Percentiles rank a stretch among this genome's conserved stretches.
Conservation (phyloP, 2,329 filamentous ascomycete genomes). For the Sarocladium strictum region DNA sequence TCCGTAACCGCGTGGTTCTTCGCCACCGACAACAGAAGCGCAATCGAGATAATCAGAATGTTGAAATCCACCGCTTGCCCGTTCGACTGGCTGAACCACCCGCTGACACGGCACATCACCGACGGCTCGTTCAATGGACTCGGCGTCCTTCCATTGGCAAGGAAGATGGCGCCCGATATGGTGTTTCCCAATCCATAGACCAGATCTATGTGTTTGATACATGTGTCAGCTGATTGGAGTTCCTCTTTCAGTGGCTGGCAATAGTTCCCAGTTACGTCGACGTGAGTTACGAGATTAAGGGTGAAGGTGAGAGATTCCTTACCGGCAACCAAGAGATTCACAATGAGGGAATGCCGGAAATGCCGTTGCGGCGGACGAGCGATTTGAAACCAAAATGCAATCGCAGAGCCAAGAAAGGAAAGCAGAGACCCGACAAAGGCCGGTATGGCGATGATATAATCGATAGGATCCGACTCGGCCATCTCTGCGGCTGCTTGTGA, state of each 20-base stretch:
- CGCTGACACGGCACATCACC: conserved; percentile 7
- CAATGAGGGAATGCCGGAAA: conserved; percentile 11
- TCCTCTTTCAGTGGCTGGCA: neutral
- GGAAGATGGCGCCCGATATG: conserved; percentile 8
- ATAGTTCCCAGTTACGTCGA: neutral
- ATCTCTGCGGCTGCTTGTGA: conserved; percentile 11
- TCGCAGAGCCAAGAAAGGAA: conserved; percentile 13
- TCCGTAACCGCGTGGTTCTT: conserved; percentile 5
- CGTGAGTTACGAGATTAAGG: neutral
- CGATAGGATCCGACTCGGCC: conserved; percentile 9
- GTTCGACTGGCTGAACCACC: conserved; percentile 10
- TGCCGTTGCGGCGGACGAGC: conserved; percentile 11
- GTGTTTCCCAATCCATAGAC: conserved; percentile 14
- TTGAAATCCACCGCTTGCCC: conserved; percentile 11
- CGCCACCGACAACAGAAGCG: conserved; percentile 9
- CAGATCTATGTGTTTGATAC: neutral
- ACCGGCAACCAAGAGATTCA: conserved; percentile 11
- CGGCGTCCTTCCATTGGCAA: conserved; percentile 7
- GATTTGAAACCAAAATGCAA: conserved; percentile 11
- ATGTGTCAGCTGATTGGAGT: no score
- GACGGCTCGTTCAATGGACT: conserved; percentile 1
- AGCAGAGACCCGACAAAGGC: conserved; percentile 12
- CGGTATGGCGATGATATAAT: conserved; percentile 11
- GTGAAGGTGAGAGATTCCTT: neutral
- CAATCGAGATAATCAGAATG: conserved; percentile 9